Percentiles rank a stretch among this genome's conserved stretches.
Evolutionary conservation across 257 asterid genomes (phyloP).

Genomic region (Nicotiana tomentosiformis): DNA sequence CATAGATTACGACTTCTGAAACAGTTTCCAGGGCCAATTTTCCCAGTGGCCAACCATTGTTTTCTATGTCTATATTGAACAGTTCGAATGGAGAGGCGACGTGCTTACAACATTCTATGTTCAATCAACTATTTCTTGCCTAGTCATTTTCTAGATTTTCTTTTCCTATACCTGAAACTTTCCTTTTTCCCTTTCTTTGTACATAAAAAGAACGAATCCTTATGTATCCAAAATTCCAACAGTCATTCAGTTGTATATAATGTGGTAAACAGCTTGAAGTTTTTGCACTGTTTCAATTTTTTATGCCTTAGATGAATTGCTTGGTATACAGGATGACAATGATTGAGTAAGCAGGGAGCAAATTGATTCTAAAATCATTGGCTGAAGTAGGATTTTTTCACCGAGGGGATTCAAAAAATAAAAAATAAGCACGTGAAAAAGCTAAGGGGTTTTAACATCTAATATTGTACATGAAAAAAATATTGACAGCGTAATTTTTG

Average conservation of each 20-base stretch:
- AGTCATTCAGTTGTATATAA: neutral
- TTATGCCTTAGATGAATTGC: neutral
- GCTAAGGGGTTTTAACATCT: too few relatives aligned
- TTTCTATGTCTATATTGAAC: neutral
- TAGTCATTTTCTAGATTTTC: neutral
- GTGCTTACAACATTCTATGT: conserved; percentile 8
- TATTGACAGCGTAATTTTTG: too few relatives aligned
- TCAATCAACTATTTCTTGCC: neutral
- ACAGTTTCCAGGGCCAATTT: conserved; percentile 13
- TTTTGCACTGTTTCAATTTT: neutral
- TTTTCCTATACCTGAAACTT: neutral
- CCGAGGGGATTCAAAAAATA: too few relatives aligned
- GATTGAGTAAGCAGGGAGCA: neutral
- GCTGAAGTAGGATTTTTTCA: too few relatives aligned
- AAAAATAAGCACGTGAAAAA: too few relatives aligned
- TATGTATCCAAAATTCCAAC: neutral
- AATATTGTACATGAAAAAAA: too few relatives aligned
- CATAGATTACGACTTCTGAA: conserved; percentile 78
- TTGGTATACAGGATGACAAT: neutral
- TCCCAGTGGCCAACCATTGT: neutral
- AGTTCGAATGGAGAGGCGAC: conserved; percentile 2
- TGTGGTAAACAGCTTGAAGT: neutral
- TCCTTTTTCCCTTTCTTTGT: neutral
- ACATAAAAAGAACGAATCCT: conserved; percentile 19
- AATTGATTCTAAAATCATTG: neutral